phyloP scores from a whole-genome alignment of 2,329 filamentous ascomycete species.

The Neopestalotiopsis rosae region DNA sequence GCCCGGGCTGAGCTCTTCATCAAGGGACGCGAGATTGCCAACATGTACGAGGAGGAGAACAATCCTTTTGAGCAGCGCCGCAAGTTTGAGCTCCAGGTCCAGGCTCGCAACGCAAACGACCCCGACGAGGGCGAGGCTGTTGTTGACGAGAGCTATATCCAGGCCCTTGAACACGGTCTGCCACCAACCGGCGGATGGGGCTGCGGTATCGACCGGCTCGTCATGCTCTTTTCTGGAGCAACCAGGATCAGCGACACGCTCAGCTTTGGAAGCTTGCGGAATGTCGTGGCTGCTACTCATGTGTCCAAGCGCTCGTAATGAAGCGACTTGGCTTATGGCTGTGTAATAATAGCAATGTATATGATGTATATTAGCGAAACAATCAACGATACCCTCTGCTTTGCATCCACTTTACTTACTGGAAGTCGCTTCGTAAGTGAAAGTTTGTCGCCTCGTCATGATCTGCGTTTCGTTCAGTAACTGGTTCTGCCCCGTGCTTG shows the following conservation, averaged over 20 bases:
- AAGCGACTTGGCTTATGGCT: background rate
- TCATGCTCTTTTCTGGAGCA: slow-evolving; percentile 86
- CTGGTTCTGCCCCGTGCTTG: too few species aligned
- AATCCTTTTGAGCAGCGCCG: slow-evolving; percentile 82
- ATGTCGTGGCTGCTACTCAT: slow-evolving; percentile 54
- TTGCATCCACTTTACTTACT: background rate
- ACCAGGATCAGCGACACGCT: slow-evolving; percentile 85
- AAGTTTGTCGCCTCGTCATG: too few species aligned
- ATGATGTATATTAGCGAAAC: slow-evolving; percentile 17
- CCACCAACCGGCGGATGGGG: slow-evolving; percentile 99
- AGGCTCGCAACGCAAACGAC: slow-evolving; percentile 43
- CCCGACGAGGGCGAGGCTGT: slow-evolving; percentile 51
- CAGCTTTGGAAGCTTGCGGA: slow-evolving; percentile 83
- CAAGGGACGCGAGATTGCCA: slow-evolving; percentile 80
- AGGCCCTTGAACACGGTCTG: slow-evolving; percentile 84
- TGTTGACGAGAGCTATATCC: slow-evolving; percentile 82
- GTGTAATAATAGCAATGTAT: background rate
- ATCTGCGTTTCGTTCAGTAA: too few species aligned
- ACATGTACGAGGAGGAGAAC: slow-evolving; percentile 99
- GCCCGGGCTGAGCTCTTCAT: slow-evolving; percentile 88
- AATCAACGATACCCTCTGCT: slow-evolving; percentile 1
- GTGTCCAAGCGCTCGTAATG: background rate
- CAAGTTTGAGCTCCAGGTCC: slow-evolving; percentile 72
- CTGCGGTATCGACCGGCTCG: slow-evolving; percentile 86
- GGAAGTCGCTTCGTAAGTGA: background rate